phyloP scores from a whole-genome alignment of 2,329 filamentous ascomycete genomes.

The Bimuria novae-zelandiae region DNA sequence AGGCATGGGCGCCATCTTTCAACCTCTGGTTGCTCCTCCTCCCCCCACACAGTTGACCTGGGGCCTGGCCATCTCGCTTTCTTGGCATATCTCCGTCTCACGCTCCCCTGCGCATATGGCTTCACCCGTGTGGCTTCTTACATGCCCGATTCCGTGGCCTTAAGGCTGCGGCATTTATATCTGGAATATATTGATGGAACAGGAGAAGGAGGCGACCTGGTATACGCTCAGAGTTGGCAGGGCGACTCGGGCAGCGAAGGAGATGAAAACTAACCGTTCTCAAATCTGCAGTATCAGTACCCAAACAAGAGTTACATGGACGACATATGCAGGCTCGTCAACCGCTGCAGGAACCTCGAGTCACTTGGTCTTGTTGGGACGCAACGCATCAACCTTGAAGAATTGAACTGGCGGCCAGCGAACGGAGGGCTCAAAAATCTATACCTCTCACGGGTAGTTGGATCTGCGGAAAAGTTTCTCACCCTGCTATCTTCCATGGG shows the following conservation, averaged over 20 bases:
- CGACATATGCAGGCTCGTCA: slow-evolving; percentile 6
- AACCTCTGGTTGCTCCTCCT: neutral
- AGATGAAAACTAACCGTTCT: slow-evolving; percentile 8
- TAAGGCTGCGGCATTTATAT: slow-evolving; percentile 10
- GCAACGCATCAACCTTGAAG: slow-evolving; percentile 6
- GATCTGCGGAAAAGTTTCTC: neutral
- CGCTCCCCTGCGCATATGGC: slow-evolving; percentile 14
- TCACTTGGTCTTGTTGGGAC: slow-evolving; percentile 9
- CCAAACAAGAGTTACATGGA: slow-evolving; percentile 7
- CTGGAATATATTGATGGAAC: slow-evolving; percentile 13
- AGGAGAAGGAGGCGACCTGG: slow-evolving; percentile 2
- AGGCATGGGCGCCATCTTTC: neutral
- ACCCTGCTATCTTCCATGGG: neutral
- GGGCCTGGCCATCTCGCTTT: neutral
- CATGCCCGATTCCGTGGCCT: slow-evolving; percentile 3
- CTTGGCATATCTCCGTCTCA: slow-evolving; percentile 7
- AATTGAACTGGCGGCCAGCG: slow-evolving; percentile 5
- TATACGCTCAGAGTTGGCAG: neutral
- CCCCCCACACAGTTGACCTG: neutral
- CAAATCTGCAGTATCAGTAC: slow-evolving; percentile 10
- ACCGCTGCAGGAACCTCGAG: slow-evolving; percentile 12
- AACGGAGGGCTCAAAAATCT: neutral
- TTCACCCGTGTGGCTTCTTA: neutral
- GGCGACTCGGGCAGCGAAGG: neutral
- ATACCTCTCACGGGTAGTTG: neutral